Conservation (phyloP, 352 stramenopile species). For the Blastocystis sp. region DNA sequence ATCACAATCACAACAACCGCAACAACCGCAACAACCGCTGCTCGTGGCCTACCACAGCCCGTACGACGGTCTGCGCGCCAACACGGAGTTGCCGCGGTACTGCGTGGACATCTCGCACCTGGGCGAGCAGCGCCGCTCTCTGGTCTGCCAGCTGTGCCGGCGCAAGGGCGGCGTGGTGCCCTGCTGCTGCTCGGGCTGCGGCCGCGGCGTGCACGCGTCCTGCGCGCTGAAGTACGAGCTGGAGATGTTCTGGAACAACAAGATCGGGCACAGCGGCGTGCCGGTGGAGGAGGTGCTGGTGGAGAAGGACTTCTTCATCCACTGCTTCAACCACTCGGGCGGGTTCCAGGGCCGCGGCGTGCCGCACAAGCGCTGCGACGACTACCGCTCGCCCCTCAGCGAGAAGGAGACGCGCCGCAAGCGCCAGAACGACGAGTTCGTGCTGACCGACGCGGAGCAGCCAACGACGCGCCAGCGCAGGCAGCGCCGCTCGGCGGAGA, state of each 20-base stretch:
- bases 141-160: conserved; percentile 37
- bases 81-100: conserved; percentile 5
- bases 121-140: neutral
- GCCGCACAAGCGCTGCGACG: conserved; percentile 19
- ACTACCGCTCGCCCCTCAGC: conserved; percentile 15
- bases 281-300: conserved; percentile 20
- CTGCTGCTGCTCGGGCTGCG: conserved; percentile 42
- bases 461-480: neutral
- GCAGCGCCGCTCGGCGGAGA: neutral
- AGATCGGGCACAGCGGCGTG: conserved; percentile 17
- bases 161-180: conserved; percentile 20
- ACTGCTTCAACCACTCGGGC: conserved; percentile 45
- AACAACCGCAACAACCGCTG: neutral
- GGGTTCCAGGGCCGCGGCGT: conserved; percentile 19
- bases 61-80: conserved; percentile 1
- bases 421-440: neutral
- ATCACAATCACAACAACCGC: no score
- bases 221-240: conserved; percentile 41
- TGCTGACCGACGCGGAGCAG: neutral
- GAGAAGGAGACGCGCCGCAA: neutral
- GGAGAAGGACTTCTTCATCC: conserved; percentile 60
- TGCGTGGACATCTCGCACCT: conserved; percentile 11
- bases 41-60: neutral
- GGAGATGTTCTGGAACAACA: conserved; percentile 68
- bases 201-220: conserved; percentile 9